Base-by-base conservation (phyloP, 441 rosid genomes). In the Kokia cookei region DNA sequence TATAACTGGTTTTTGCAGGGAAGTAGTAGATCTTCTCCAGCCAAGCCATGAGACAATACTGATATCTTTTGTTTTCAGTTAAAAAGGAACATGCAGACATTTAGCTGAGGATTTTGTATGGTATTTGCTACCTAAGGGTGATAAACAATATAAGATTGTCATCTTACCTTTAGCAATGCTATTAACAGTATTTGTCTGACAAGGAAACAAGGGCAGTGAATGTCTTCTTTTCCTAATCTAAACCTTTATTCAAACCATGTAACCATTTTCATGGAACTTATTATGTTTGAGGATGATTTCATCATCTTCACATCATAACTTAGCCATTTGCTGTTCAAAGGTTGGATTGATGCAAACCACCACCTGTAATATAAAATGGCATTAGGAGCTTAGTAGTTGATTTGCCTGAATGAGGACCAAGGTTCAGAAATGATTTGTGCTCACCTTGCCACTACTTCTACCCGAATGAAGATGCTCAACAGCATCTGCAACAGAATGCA, bases 381-480 rank as follows among this genome's bases (percentile, higher is more conserved):
- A 51, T 11, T 50, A n/a, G 3, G 7, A 58, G 62, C 17, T 29
- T 35, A 6, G 14, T 35, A 4, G 14, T 35, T 35, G 66, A 24
- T 40, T 37, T 63, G 50, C 48, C 11, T 40, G 27, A n/a, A 37
- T 40, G 13, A 45, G 22, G 8, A 37, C 11, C 43, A 29, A n/a
- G 2, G 2, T 22, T 59, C 24, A 0, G 13, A 43, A 40, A 14
- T 19, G 1, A 55, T 17, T 22, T 51, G 13, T 71, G 71, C 69
- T 71, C 76, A 92, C 99, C 96, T 96, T 96, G 77, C 99, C 99
- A 50, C 90, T 87, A 73, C 99, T 96, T 92, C 82, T 92, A 76
- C 98, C 99, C 3, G 97, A 92, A 77, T 93, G 97, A 40, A 96
- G 94, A 86, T 96, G 76, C 87, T 96, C 99, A 45, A 93, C 98